A percentile compares a stretch with the other conserved stretches of the same genome.
These are phyloP conservation scores for Monosporozyma servazzii DNA, from an alignment of 805 yeast species.

Conservation along the genomic window DNA sequence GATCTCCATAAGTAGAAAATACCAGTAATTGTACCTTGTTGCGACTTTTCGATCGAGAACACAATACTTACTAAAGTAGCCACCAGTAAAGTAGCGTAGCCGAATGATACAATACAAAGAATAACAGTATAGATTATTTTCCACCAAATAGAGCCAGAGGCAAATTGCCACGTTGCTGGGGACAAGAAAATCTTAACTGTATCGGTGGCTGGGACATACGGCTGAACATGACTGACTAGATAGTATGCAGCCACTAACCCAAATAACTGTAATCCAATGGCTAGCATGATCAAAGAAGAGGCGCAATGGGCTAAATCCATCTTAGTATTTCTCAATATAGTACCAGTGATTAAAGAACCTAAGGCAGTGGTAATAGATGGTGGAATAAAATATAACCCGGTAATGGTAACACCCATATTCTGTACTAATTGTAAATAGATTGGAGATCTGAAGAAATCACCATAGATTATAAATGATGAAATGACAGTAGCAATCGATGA, in stretches of 20 bases:
- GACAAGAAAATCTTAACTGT: constrained; percentile 3
- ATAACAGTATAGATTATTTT: constrained; percentile 23
- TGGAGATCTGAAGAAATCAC: constrained; percentile 50
- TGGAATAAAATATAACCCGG: constrained; percentile 48
- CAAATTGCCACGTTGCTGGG: constrained; percentile 5
- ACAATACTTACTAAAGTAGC: constrained; percentile 50
- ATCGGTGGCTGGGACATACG: constrained; percentile 8
- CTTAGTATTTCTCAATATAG: constrained; percentile 30
- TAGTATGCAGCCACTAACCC: constrained; percentile 14
- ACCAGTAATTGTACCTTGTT: constrained; percentile 42
- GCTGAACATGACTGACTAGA: constrained; percentile 15
- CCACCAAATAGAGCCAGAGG: constrained; percentile 21
- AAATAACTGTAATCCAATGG: constrained; percentile 17
- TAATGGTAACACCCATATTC: constrained; percentile 41
- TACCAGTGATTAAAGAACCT: constrained; percentile 50
- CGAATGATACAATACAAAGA: constrained; percentile 36
- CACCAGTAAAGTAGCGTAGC: constrained; percentile 45
- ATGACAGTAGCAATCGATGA: constrained; percentile 43
- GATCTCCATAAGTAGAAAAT: constrained; percentile 43
- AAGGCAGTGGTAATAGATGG: constrained; percentile 45
- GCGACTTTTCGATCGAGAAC: constrained; percentile 35
- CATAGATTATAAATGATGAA: constrained; percentile 34
- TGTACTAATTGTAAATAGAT: constrained; percentile 46
- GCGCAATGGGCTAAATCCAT: constrained; percentile 24
- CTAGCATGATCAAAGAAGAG: constrained; percentile 17